Evolutionary conservation across 2,329 filamentous ascomycete genomes (phyloP), one percentile per base, ranked within the genome.

Genomic region (Coniochaeta sp.): DNA sequence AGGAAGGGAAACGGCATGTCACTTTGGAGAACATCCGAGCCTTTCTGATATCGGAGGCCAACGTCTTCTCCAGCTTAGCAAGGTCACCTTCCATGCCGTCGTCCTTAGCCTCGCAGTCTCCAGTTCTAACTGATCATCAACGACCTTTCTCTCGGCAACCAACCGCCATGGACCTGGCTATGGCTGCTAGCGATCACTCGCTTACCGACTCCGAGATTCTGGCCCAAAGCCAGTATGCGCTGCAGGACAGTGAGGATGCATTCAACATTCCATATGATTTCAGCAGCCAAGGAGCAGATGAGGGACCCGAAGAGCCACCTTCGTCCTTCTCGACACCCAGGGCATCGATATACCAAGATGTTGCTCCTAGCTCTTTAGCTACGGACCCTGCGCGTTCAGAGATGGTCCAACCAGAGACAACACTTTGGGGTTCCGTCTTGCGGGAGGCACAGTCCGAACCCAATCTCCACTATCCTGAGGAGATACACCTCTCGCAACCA

Each of bases 41-140:
- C 16, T 83, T 81, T 64, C 71, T 90, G 30, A 85, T 90, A 44
- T 88, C 87, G 3, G 87, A 90, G 65, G 83, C 85, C 19, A 85
- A 84, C 55, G 80, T 85, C 42, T 89, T 90, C 61, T 83, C 85
- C 4, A 79, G 79, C 10, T 71, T 88, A 42, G 81, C 81, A 12
- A 79, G 79, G 47, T 83, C 83, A 4, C 81, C 85, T 1, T 82
- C 84, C 1, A 74, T 84, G 65, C 80, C 81, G 6, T 88, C 86
- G 1, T 85, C 87, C 2, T 73, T 75, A 6, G 76, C 79, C 61
- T 77, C 78, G 4, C 75, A 74, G 56, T 84, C 82, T 7, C 71
- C 79, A 6, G 69, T 73, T 9, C 65, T 73, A 26, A 67, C 70
- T 32, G 72, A 65, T 42, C 63, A 1, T 55, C 62, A 10, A 52